phyloP scores from a whole-genome alignment of 345 rosid species.

The Trapa bicornis region DNA sequence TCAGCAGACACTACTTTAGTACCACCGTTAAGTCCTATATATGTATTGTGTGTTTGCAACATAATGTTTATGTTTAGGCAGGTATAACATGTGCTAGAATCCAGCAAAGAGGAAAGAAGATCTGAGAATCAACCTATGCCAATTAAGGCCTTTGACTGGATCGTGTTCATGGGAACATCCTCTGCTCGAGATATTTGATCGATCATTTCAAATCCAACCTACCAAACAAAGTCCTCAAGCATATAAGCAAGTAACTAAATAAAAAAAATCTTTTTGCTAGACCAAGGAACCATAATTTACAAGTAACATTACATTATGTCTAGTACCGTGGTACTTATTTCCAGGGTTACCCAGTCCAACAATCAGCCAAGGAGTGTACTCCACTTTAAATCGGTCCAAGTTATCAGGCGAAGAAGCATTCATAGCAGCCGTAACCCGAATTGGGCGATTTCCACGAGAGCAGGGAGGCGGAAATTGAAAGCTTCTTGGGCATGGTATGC shows the following conservation, averaged over 20 bases:
- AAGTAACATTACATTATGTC: slow-evolving; percentile 62
- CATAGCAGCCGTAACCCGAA: slow-evolving; percentile 21
- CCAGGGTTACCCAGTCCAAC: slow-evolving; percentile 97
- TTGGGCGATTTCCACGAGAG: slow-evolving; percentile 4
- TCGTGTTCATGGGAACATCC: slow-evolving; percentile 57
- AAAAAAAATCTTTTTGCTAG: background rate
- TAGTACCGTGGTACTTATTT: slow-evolving; percentile 82
- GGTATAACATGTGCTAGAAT: background rate
- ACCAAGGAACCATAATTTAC: background rate
- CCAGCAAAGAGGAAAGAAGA: slow-evolving; percentile 5
- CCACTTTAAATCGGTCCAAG: slow-evolving; percentile 39
- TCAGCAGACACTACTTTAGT: background rate
- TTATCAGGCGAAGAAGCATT: slow-evolving; percentile 28
- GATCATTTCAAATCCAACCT: slow-evolving; percentile 96
- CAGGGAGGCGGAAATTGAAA: slow-evolving; percentile 15
- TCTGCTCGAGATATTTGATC: slow-evolving; percentile 52
- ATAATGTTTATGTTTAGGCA: background rate
- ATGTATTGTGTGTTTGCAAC: background rate
- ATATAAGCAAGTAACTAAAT: slow-evolving; percentile 5
- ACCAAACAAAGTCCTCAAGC: slow-evolving; percentile 6
- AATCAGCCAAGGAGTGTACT: slow-evolving; percentile 88
- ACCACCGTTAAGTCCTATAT: background rate
- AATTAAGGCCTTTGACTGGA: slow-evolving; percentile 80
- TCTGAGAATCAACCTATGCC: slow-evolving; percentile 65
- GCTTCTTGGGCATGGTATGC: slow-evolving; percentile 24